These are phyloP conservation scores for Carallia brachiata DNA, from an alignment of 345 rosid species.

Conservation along the genomic window DNA sequence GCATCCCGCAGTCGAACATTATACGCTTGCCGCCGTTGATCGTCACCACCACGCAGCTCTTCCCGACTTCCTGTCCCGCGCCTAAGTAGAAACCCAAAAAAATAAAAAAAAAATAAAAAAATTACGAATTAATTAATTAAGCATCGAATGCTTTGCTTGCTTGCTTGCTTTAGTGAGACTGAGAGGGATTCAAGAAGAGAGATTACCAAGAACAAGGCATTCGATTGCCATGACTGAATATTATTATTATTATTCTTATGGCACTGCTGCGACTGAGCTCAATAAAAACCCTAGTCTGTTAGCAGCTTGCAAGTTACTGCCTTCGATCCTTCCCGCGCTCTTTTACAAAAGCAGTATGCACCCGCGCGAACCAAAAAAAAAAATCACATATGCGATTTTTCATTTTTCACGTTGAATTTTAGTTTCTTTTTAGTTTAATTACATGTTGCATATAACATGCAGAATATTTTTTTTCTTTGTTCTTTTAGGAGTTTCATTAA, in stretches of 20 bases:
- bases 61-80: slow-evolving; percentile 95
- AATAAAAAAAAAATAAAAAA: background rate
- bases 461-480: too few relatives aligned
- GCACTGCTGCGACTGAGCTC: too few relatives aligned
- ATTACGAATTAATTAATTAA: too few relatives aligned
- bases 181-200: background rate
- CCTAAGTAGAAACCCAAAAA: slow-evolving; percentile 34
- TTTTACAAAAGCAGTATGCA: background rate
- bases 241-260: too few relatives aligned
- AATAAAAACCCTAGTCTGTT: background rate
- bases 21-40: slow-evolving; percentile 78
- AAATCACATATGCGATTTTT: too few relatives aligned
- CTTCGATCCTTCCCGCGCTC: background rate
- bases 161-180: background rate
- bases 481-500: too few relatives aligned
- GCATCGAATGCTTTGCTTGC: too few relatives aligned
- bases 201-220: slow-evolving; percentile 53
- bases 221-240: slow-evolving; percentile 58
- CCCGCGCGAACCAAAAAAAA: too few relatives aligned
- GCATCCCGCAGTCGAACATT: slow-evolving; percentile 99
- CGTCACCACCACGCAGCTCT: slow-evolving; percentile 90
- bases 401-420: too few relatives aligned
- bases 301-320: too few relatives aligned
- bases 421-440: too few relatives aligned
- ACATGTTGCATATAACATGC: too few relatives aligned